A percentile compares a stretch with the other conserved stretches of the same genome.
phyloP scores from a whole-genome alignment of 2,329 filamentous ascomycete species.

The Curvularia sp. region DNA sequence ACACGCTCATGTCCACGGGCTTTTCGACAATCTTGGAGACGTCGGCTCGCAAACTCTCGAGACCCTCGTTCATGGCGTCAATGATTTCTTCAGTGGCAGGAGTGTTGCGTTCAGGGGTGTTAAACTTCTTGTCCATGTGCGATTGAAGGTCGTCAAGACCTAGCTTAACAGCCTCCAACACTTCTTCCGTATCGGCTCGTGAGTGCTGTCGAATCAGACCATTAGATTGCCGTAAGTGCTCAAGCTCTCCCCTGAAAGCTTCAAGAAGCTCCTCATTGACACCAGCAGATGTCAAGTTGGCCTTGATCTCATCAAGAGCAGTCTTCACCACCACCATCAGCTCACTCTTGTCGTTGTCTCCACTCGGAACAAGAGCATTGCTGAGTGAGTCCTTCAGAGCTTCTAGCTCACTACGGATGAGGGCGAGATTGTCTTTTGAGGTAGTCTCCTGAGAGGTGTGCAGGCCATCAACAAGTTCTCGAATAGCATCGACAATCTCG shows the following conservation, averaged over 20 bases:
- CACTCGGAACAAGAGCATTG: conserved; percentile 52
- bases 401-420: conserved; percentile 55
- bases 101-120: conserved; percentile 61
- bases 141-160: conserved; percentile 60
- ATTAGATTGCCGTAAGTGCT: conserved; percentile 56
- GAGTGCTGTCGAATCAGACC: conserved; percentile 52
- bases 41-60: conserved; percentile 78
- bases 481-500: conserved; percentile 75
- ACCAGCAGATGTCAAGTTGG: conserved; percentile 35
- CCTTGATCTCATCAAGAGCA: conserved; percentile 51
- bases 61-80: conserved; percentile 70
- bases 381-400: conserved; percentile 53
- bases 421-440: conserved; percentile 52
- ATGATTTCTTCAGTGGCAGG: conserved; percentile 65
- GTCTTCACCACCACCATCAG: conserved; percentile 51
- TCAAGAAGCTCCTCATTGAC: conserved; percentile 61
- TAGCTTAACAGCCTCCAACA: conserved; percentile 58
- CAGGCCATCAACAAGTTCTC: conserved; percentile 55
- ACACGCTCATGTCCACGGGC: conserved; percentile 80
- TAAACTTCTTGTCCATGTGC: conserved; percentile 61
- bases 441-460: conserved; percentile 52
- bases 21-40: conserved; percentile 78
- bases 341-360: conserved; percentile 50
- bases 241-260: conserved; percentile 59
- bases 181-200: conserved; percentile 57